Conservation (phyloP, 257 asterid genomes). For the Verbena officinalis region DNA sequence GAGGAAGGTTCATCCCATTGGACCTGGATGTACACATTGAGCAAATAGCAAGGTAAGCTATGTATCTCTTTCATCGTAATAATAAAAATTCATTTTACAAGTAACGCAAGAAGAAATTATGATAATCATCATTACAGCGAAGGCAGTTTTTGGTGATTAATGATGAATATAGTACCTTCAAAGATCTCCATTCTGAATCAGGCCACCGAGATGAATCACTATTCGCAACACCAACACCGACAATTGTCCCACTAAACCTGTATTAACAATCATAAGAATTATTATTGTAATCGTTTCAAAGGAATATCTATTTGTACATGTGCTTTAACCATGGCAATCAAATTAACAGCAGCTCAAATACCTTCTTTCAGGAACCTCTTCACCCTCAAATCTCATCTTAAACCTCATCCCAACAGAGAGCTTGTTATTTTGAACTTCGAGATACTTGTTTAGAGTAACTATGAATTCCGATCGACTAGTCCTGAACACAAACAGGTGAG, state of each 20-base stretch:
- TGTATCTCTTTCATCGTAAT: neutral
- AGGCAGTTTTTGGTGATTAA: slow-evolving; percentile 18
- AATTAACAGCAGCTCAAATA: slow-evolving; percentile 40
- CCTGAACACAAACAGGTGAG: slow-evolving; percentile 48
- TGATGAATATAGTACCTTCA: slow-evolving; percentile 44
- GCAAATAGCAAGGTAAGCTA: neutral
- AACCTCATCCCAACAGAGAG: slow-evolving; percentile 96
- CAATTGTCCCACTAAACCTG: slow-evolving; percentile 97
- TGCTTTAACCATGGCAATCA: neutral
- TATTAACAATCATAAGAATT: slow-evolving; percentile 35
- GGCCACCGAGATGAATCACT: slow-evolving; percentile 74
- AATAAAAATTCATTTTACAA: slow-evolving; percentile 9
- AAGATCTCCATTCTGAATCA: slow-evolving; percentile 94
- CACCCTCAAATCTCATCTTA: slow-evolving; percentile 98
- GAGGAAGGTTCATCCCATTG: slow-evolving; percentile 99
- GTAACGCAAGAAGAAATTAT: slow-evolving; percentile 20
- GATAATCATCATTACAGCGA: neutral
- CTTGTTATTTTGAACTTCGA: slow-evolving; percentile 85
- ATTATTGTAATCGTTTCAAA: slow-evolving; percentile 4
- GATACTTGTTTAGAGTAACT: slow-evolving; percentile 83
- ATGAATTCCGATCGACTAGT: slow-evolving; percentile 92
- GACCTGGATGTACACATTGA: slow-evolving; percentile 57
- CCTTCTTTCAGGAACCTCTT: slow-evolving; percentile 99
- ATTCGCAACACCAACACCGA: slow-evolving; percentile 87
- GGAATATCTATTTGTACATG: slow-evolving; percentile 1